Conservation (phyloP, 1,284 basidiomycete genomes). For the Lignosus rhinocerotis region DNA sequence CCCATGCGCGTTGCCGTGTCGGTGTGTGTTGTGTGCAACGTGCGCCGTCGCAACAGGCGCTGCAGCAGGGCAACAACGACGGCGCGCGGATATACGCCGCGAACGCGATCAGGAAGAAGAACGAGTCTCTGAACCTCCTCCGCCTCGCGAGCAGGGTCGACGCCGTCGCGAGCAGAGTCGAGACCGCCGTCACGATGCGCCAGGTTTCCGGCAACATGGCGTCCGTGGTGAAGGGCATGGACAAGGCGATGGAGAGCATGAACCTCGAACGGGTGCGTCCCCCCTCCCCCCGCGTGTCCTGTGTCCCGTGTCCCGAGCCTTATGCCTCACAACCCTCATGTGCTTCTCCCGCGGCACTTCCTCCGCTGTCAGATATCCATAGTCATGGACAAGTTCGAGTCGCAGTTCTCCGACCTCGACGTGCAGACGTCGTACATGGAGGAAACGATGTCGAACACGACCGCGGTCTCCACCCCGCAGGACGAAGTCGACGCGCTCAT, state of each 20-base stretch:
- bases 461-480: slow-evolving; percentile 92
- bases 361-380: slow-evolving; percentile 93
- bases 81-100: slow-evolving; percentile 99
- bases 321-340: neutral
- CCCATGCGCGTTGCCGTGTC: no score
- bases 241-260: slow-evolving; percentile 99
- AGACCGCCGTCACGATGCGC: slow-evolving; percentile 99
- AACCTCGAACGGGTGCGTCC: slow-evolving; percentile 88
- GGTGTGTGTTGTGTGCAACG: neutral
- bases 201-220: slow-evolving; percentile 95
- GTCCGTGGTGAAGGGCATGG: slow-evolving; percentile 96
- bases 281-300: neutral
- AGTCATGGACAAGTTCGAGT: slow-evolving; percentile 99
- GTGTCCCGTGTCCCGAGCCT: no score
- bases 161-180: slow-evolving; percentile 94
- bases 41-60: slow-evolving; percentile 68
- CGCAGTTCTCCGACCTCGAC: slow-evolving; percentile 95
- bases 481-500: slow-evolving; percentile 95
- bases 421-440: slow-evolving; percentile 99
- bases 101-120: slow-evolving; percentile 99
- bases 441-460: slow-evolving; percentile 92
- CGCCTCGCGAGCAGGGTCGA: slow-evolving; percentile 91
- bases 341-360: neutral
- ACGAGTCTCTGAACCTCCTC: slow-evolving; percentile 88
- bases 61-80: slow-evolving; percentile 96